Evolutionary conservation across 1,284 basidiomycete genomes (phyloP), one percentile per base, ranked within the genome.

Genomic region (Entoloma clypeatum): DNA sequence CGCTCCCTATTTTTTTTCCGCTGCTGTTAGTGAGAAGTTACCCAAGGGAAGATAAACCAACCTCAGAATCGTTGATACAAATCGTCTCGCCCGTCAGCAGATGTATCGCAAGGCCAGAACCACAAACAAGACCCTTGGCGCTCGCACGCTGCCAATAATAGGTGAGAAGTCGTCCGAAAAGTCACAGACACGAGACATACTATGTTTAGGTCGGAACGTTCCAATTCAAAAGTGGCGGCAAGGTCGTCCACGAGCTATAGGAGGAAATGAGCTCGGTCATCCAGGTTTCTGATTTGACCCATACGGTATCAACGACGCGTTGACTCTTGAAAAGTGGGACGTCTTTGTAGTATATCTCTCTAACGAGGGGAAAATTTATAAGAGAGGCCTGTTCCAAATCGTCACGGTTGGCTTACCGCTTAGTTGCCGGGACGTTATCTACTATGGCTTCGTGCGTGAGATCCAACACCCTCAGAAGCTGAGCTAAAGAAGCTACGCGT

Each of bases 331-430:
- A 96, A 1, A 95, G 66, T 1, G 61, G 50, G 0, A 89, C 81
- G 48, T 94, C 88, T 45, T 79, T 81, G 63, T 96, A 96, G 63
- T 79, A 95, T 13, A 95, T 74, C 58, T 95, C 92, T 7, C 91
- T 92, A 52, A n/a, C n/a, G n/a, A 14, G 21, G 28, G 11, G n/a
- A 41, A 26, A 22, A 16, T 19, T 18, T 0, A 23, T 19, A 14
- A 28, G n/a, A 36, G 22, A 9, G 43, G n/a, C 10, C 19, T 13
- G n/a, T n/a, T n/a, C n/a, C n/a, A n/a, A n/a, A n/a, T n/a, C n/a
- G n/a, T n/a, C n/a, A n/a, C n/a, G n/a, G 30, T 9, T 24, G n/a
- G 19, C 56, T 28, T 50, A 84, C 86, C 86, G 68, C 62, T 89
- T 90, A 4, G 86, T 90, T 2, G 72, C 64, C 0, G 80, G 74